Base-by-base conservation (phyloP, 805 yeast genomes). In the Pichia pseudocactophila region DNA sequence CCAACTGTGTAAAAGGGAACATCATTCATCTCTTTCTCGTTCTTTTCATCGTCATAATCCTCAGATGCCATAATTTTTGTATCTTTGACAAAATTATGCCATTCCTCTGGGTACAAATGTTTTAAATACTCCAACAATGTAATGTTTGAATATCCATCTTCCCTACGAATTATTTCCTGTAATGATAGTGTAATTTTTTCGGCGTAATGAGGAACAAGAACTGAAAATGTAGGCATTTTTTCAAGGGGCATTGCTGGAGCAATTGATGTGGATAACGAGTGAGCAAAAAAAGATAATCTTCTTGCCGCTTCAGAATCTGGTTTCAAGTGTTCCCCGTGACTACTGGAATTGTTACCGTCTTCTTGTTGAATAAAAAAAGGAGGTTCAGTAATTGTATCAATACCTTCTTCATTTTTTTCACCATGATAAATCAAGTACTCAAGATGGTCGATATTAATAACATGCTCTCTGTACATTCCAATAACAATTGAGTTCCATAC, bases 401-500 rank as follows among this genome's bases (percentile, higher is more conserved):
- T 89, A 49, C 99, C 98, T 69, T 92, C 97, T 62, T 88, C 76
- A 69, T 92, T 97, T 48, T 94, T 82, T 43, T 97, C 97, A 59
- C 92, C 97, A 65, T 92, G 98, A 67, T 92, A 92, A 53, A 92
- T 76, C 65, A 92, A 76, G 70, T 86, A 89, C 70, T 92, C 97
- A 50, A 92, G 97, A 63, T 92, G 98, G 65, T 92, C 98, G 64
- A 94, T 90, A 26, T 98, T 97, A 54, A 92, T 70, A 65, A 92
- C 73, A 66, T 92, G 99, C 70, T 92, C 99, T 73, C 99, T 87
- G 80, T 92, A 94, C 99, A 92, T 92, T 45, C 97, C 90, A 56
- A 92, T 92, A 52, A 92, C 94, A 66, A 92, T 84, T 42, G 98
- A 98, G 63, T 92, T 92, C 99, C 99, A 92, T 55, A 94, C 90